Evolutionary conservation across 306 rosid genomes (phyloP).

Genomic region (Macrotyloma uniflorum): DNA sequence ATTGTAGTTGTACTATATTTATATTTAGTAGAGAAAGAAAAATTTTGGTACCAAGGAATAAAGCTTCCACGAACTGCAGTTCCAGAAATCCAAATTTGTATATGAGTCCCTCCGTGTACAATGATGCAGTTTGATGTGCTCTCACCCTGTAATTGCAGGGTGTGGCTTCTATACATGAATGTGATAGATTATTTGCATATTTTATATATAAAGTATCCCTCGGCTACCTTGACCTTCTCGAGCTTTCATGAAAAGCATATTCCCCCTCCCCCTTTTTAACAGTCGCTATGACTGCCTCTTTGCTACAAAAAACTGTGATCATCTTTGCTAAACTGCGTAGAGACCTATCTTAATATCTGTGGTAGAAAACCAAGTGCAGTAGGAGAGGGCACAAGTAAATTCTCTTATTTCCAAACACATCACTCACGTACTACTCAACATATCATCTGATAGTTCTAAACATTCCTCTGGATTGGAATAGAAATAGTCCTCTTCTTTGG

Average conservation of each 20-base stretch:
- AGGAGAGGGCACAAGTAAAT: constrained; percentile 41
- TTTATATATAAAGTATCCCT: constrained; percentile 44
- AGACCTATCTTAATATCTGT: constrained; percentile 44
- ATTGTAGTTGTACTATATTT: constrained; percentile 20
- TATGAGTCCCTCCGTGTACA: constrained; percentile 56
- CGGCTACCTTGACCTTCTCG: constrained; percentile 42
- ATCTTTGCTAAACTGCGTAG: constrained; percentile 43
- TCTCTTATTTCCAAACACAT: constrained; percentile 45
- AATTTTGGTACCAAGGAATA: constrained; percentile 43
- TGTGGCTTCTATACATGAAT: constrained; percentile 86
- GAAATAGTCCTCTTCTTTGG: constrained; percentile 93
- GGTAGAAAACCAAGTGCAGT: constrained; percentile 50
- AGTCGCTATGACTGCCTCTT: constrained; percentile 49
- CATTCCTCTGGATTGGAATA: constrained; percentile 92
- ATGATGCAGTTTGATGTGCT: constrained; percentile 56
- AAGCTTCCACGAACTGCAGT: constrained; percentile 52
- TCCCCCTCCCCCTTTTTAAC: constrained; percentile 28
- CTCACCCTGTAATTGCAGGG: constrained; percentile 84
- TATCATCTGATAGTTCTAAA: constrained; percentile 55
- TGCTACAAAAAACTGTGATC: constrained; percentile 43
- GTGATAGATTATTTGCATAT: constrained; percentile 64
- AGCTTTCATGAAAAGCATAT: constrained; percentile 44
- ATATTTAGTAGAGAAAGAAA: constrained; percentile 20
- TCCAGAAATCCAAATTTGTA: constrained; percentile 52
- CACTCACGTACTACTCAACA: constrained; percentile 61